Evolutionary conservation across 139 green algal species (phyloP).

Genomic region (Tetraselmis chui): DNA sequence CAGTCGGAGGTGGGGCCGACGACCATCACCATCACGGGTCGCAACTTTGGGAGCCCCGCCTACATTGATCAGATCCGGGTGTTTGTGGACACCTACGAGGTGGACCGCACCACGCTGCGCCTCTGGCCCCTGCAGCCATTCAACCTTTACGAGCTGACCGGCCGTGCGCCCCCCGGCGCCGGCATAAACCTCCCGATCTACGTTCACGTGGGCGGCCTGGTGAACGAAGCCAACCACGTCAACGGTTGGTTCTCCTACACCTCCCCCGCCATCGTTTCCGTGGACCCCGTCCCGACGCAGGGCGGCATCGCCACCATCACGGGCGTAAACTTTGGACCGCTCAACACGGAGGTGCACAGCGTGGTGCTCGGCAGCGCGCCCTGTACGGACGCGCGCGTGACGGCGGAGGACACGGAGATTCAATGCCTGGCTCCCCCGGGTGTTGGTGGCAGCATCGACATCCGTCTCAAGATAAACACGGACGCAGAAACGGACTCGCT

Average conservation of each 20-base stretch:
- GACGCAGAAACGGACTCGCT: background rate
- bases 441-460: constrained; percentile 5
- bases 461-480: constrained; percentile 10
- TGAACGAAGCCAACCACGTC: background rate
- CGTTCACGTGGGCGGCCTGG: constrained; percentile 7
- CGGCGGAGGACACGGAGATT: constrained; percentile 8
- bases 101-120: background rate
- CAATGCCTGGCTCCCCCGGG: constrained; percentile 9
- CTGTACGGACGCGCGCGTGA: constrained; percentile 2
- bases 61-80: background rate
- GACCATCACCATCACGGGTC: constrained; percentile 14
- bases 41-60: constrained; percentile 17
- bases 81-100: background rate
- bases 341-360: background rate
- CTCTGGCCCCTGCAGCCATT: background rate
- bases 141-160: background rate
- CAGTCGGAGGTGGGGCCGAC: background rate
- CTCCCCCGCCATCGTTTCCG: constrained; percentile 3
- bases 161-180: constrained; percentile 1
- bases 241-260: constrained; percentile 10
- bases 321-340: constrained; percentile 18
- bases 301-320: constrained; percentile 7
- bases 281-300: constrained; percentile 2
- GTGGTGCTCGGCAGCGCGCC: constrained; percentile 8
- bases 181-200: constrained; percentile 9